Percentiles rank a stretch among this genome's conserved stretches.
Evolutionary conservation across 2,329 filamentous ascomycete species (phyloP).

Genomic region (Lasiodiplodia citricola): DNA sequence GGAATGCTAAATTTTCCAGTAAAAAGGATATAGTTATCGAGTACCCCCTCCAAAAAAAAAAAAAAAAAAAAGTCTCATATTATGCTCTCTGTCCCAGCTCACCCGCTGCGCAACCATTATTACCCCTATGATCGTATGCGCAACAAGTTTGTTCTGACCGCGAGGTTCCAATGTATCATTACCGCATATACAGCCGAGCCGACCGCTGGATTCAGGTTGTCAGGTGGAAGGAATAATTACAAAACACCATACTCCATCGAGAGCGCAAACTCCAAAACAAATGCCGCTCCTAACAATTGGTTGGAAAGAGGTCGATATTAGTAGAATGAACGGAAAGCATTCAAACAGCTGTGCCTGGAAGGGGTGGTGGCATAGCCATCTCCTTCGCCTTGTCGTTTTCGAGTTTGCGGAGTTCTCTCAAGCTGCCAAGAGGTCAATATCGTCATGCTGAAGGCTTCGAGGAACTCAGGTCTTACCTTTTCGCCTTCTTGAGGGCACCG

Average conservation of each 20-base stretch:
- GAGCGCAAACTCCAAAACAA: background rate
- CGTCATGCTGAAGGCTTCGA: background rate
- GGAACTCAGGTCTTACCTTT: background rate
- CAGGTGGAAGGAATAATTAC: background rate
- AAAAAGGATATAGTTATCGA: background rate
- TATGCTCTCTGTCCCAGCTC: background rate
- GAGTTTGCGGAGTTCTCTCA: constrained; percentile 25
- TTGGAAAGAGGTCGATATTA: background rate
- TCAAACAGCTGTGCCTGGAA: constrained; percentile 24
- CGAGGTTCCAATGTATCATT: background rate
- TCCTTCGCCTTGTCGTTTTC: constrained; percentile 26
- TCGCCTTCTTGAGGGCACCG: constrained; percentile 18
- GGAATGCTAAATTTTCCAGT: background rate
- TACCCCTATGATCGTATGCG: background rate
- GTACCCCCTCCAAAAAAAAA: background rate
- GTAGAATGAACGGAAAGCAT: background rate
- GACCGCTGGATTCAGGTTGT: background rate
- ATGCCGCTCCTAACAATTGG: constrained; percentile 1
- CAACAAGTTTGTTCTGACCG: background rate
- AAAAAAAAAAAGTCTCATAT: background rate
- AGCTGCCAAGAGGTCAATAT: constrained; percentile 1
- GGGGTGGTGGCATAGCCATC: constrained; percentile 25
- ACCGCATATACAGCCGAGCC: background rate
- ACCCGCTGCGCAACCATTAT: background rate
- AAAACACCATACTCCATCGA: background rate